Base-by-base conservation (phyloP, 768 basidiomycete genomes). In the Amanita thiersii region DNA sequence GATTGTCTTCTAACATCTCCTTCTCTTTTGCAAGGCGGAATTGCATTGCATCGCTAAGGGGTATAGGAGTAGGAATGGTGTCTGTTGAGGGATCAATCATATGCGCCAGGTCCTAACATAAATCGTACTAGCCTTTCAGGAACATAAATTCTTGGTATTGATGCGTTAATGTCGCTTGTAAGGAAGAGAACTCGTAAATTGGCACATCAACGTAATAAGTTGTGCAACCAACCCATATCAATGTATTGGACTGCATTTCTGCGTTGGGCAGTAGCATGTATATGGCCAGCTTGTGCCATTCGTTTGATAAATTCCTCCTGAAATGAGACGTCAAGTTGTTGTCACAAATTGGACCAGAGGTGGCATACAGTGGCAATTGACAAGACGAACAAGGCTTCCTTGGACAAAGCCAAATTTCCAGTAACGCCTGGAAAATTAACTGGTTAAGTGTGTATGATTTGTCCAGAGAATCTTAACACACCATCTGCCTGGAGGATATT, bases 291-390 rank as follows among this genome's bases (percentile, higher is more conserved):
- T 56, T 76, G 74, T 12, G 77, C 70, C 54, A 90, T 68, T 37
- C 79, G 72, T 58, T 86, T 85, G 42, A 91, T 74, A 56, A 90
- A 91, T 54, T 89, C 85, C 63, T 92, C 88, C 89, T 92, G 54
- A 25, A 34, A 40, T 37, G 39, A 29, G 40, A 46, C 39, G 32
- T 48, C 19, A 35, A 44, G 37, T 43, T 36, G 39, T 36, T 14
- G 34, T 21, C 32, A 23, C 29, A 24, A 28, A 34, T 32, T 24
- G 33, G 39, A 18, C 15, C 10, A 26, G 34, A 36, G 43, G 31
- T 39, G 34, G 53, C 68, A 36, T 53, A 89, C 89, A 28, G 88
- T 81, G 36, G 87, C 87, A 46, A 83, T 63, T 7, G 86, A 80
- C 17, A 91, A 59, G 44, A 88, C 58, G 51, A 82, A 89, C 5